Percentiles rank a stretch among this genome's conserved stretches.
These are phyloP conservation scores for Salvia sclarea DNA, from an alignment of 305 asterid species.

Conservation along the genomic window DNA sequence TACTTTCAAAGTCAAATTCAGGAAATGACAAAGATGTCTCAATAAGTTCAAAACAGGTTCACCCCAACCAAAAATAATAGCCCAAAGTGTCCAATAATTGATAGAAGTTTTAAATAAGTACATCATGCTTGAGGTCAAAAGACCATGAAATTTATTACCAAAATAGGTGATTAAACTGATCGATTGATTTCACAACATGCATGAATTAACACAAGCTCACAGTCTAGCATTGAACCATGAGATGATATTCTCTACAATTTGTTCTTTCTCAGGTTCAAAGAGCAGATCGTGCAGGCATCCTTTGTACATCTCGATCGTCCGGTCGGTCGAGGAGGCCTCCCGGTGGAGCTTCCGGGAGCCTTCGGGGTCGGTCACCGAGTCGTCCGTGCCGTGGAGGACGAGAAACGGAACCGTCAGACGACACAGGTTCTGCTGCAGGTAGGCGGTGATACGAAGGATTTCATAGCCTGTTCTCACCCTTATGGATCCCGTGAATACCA, in stretches of 20 bases:
- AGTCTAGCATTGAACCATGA: conserved; percentile 65
- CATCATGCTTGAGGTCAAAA: background rate
- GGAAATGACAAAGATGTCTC: no score
- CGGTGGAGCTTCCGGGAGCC: conserved; percentile 71
- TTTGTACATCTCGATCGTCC: conserved; percentile 57
- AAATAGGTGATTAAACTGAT: no score
- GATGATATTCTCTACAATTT: conserved; percentile 48
- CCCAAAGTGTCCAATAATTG: background rate
- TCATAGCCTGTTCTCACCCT: conserved; percentile 84
- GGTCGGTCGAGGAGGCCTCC: conserved; percentile 75
- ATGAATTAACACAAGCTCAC: conserved; percentile 12
- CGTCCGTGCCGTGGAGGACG: conserved; percentile 86
- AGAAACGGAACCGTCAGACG: conserved; percentile 61
- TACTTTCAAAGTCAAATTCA: background rate
- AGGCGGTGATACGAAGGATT: conserved; percentile 56
- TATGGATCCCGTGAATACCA: conserved; percentile 88
- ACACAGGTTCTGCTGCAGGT: conserved; percentile 64
- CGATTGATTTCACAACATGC: no score
- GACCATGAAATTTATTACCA: background rate
- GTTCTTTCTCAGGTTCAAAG: conserved; percentile 83
- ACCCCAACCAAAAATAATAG: background rate
- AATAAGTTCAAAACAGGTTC: no score
- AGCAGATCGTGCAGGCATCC: conserved; percentile 89
- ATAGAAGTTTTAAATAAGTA: background rate
- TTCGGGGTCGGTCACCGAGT: conserved; percentile 73